phyloP scores from a whole-genome alignment of 2,329 filamentous ascomycete genomes.

The Apiospora phragmitis region DNA sequence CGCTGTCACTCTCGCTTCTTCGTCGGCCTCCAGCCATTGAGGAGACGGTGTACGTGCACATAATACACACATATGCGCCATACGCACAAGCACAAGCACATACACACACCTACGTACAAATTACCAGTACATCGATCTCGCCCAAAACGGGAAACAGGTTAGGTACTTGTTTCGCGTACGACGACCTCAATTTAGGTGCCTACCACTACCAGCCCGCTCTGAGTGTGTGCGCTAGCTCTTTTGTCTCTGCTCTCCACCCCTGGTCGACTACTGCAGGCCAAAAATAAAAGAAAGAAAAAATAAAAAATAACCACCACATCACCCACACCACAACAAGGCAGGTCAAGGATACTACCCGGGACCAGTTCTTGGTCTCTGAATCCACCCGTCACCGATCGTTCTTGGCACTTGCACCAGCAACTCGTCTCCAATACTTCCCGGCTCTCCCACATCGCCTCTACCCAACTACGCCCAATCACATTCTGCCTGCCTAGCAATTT shows the following conservation, averaged over 20 bases:
- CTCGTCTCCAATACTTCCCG: constrained; percentile 17
- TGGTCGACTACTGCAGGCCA: constrained; percentile 9
- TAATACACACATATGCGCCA: constrained; percentile 11
- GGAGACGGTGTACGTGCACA: neutral
- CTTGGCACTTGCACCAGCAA: constrained; percentile 19
- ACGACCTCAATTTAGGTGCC: constrained; percentile 1
- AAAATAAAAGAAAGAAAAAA: no score
- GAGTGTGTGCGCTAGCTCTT: constrained; percentile 8
- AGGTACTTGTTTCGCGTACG: neutral
- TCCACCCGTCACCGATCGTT: constrained; percentile 22
- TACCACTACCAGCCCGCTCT: neutral
- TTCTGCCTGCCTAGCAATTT: constrained; percentile 10
- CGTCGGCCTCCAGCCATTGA: neutral
- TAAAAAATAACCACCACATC: constrained; percentile 10
- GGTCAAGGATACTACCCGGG: neutral
- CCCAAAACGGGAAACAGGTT: neutral
- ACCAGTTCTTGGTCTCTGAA: constrained; percentile 4
- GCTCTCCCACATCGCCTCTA: constrained; percentile 15
- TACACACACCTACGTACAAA: neutral
- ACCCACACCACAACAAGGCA: constrained; percentile 8
- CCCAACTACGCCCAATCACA: constrained; percentile 17
- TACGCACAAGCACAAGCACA: constrained; percentile 6
- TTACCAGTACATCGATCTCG: neutral
- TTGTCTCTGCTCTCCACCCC: constrained; percentile 9
- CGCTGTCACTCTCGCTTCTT: neutral